A percentile compares a stretch with the other conserved stretches of the same genome.
phyloP scores from a whole-genome alignment of 495 filamentous ascomycete species.

The Parathielavia hyrcaniae region DNA sequence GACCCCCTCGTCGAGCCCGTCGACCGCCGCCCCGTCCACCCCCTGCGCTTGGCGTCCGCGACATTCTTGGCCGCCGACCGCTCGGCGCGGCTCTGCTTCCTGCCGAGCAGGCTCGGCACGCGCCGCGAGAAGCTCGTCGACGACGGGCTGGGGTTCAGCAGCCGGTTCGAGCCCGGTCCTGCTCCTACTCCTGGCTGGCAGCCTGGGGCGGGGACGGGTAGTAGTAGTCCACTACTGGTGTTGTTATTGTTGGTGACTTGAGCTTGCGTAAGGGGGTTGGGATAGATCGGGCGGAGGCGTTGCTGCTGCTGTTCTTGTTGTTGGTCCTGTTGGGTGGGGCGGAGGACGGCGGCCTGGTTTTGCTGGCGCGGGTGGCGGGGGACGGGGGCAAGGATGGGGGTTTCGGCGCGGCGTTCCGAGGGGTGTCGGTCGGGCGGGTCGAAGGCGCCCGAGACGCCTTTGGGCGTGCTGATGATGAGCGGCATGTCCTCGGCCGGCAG shows the following conservation, averaged over 20 bases:
- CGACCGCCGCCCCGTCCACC: slow-evolving; percentile 45
- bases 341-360: slow-evolving; percentile 35
- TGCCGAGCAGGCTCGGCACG: slow-evolving; percentile 31
- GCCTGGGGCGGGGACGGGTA: slow-evolving; percentile 32
- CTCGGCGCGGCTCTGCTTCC: slow-evolving; percentile 47
- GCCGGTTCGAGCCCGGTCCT: slow-evolving; percentile 23
- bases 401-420: slow-evolving; percentile 27
- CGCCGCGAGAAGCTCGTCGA: slow-evolving; percentile 25
- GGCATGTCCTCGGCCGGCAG: slow-evolving; percentile 35
- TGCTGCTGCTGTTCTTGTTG: slow-evolving; percentile 1
- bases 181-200: slow-evolving; percentile 44
- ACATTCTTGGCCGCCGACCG: slow-evolving; percentile 51
- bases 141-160: slow-evolving; percentile 6
- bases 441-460: slow-evolving; percentile 40
- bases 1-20: slow-evolving; percentile 32
- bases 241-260: slow-evolving; percentile 28
- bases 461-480: slow-evolving; percentile 46
- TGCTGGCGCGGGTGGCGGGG: slow-evolving; percentile 39
- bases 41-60: slow-evolving; percentile 47
- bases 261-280: too few relatives aligned
- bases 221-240: neutral
- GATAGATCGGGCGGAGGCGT: slow-evolving; percentile 13
- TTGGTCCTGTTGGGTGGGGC: slow-evolving; percentile 54
- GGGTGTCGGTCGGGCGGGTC: slow-evolving; percentile 33
- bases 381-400: slow-evolving; percentile 39